Conservation (phyloP, 164 flowering plant genomes). For the Aristolochia californica region DNA sequence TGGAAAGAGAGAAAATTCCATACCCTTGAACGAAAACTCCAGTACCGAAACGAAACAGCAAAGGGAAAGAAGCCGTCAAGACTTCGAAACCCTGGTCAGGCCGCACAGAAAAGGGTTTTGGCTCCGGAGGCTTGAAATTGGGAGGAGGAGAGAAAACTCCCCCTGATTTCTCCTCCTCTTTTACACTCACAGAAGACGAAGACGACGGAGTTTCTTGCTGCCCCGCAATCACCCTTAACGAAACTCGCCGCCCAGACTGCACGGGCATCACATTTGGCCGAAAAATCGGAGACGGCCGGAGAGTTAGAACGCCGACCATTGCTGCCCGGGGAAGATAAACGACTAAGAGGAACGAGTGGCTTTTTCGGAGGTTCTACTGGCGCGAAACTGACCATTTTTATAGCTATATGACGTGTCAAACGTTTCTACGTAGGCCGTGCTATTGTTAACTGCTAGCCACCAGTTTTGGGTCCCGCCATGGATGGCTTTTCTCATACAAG, state of each 20-base stretch:
- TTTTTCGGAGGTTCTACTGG: neutral
- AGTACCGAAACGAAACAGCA: conserved; percentile 65
- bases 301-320: conserved; percentile 46
- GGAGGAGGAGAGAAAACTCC: conserved; percentile 51
- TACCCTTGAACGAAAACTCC: conserved; percentile 82
- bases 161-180: neutral
- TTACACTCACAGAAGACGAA: conserved; percentile 13
- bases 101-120: conserved; percentile 54
- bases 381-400: no score
- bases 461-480: no score
- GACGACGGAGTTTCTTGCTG: conserved; percentile 19
- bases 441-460: no score
- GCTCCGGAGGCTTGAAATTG: conserved; percentile 74
- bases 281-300: conserved; percentile 22
- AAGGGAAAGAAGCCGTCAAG: conserved; percentile 55
- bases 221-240: conserved; percentile 16
- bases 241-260: conserved; percentile 3
- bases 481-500: no score
- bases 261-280: conserved; percentile 15
- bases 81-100: conserved; percentile 61
- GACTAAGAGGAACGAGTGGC: neutral
- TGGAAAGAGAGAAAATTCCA: neutral
- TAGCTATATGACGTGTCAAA: no score
- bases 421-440: no score
- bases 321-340: conserved; percentile 1